A percentile compares a stretch with the other conserved stretches of the same genome.
Conservation (phyloP, 805 yeast genomes). For the Suhomyces sp. region DNA sequence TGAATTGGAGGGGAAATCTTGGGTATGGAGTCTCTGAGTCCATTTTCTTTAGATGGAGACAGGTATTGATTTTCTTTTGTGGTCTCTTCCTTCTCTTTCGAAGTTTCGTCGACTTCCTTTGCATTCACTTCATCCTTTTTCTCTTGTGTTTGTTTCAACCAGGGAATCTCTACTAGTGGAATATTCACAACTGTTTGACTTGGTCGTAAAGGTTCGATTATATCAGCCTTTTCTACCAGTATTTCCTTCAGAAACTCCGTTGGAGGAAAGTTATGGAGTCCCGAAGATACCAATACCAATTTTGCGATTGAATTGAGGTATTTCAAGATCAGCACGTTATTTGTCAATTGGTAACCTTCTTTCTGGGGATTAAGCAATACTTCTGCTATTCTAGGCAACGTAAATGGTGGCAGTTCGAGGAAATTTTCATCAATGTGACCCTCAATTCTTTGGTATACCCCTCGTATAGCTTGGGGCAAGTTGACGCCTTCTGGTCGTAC, state of each 20-base stretch:
- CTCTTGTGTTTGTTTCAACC: slow-evolving; percentile 22
- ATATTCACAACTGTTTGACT: slow-evolving; percentile 13
- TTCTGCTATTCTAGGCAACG: slow-evolving; percentile 48
- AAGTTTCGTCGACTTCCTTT: slow-evolving; percentile 1
- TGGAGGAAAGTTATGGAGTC: slow-evolving; percentile 22
- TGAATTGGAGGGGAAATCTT: neutral
- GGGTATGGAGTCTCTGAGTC: neutral
- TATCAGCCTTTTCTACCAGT: neutral
- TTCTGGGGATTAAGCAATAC: slow-evolving; percentile 39
- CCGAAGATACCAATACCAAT: slow-evolving; percentile 30
- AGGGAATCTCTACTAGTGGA: slow-evolving; percentile 28
- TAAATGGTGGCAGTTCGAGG: slow-evolving; percentile 46
- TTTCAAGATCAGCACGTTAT: slow-evolving; percentile 35
- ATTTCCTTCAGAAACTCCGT: slow-evolving; percentile 2
- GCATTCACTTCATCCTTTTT: slow-evolving; percentile 14
- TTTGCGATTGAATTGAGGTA: slow-evolving; percentile 43
- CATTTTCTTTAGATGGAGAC: neutral
- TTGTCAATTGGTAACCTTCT: slow-evolving; percentile 31
- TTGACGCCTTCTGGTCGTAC: slow-evolving; percentile 11
- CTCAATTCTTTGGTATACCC: slow-evolving; percentile 26
- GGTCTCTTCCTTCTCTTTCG: neutral
- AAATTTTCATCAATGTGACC: slow-evolving; percentile 29
- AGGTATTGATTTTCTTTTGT: too few species aligned
- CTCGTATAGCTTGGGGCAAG: slow-evolving; percentile 5
- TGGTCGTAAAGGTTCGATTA: slow-evolving; percentile 5